Evolutionary conservation across 345 rosid genomes (phyloP).

Genomic region (Melastoma malabathricum): DNA sequence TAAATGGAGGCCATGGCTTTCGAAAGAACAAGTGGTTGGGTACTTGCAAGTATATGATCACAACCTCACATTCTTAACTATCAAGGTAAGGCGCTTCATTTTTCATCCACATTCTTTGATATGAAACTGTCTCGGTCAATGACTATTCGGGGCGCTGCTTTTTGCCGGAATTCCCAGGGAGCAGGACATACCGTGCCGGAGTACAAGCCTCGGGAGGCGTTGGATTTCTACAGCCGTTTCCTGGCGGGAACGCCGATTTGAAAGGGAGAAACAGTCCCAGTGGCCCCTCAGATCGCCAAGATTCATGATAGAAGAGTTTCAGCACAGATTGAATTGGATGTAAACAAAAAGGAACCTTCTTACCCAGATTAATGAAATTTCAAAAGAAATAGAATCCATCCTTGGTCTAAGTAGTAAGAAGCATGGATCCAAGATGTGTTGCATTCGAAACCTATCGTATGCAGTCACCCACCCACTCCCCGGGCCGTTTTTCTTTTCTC

Average conservation of each 20-base stretch:
- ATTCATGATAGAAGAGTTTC: background rate
- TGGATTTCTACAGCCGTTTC: conserved; percentile 67
- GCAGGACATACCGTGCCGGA: conserved; percentile 88
- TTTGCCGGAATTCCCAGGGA: conserved; percentile 25
- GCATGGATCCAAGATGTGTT: too few species aligned
- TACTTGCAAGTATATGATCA: conserved; percentile 11
- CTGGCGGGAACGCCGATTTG: conserved; percentile 43
- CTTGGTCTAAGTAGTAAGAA: too few species aligned
- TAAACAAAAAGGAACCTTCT: background rate
- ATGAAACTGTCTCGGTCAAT: too few species aligned
- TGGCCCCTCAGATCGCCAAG: background rate
- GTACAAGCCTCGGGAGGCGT: conserved; percentile 68
- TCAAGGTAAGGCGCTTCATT: conserved; percentile 4
- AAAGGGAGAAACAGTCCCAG: background rate
- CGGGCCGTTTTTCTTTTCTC: too few species aligned
- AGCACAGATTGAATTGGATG: background rate
- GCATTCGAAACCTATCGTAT: too few species aligned
- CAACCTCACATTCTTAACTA: conserved; percentile 9
- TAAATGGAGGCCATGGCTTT: conserved; percentile 23
- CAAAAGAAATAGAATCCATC: too few species aligned
- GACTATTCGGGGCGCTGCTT: too few species aligned
- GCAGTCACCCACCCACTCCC: too few species aligned
- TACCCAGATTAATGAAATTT: too few species aligned
- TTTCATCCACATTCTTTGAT: background rate
- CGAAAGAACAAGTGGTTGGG: conserved; percentile 32